phyloP scores from a whole-genome alignment of 768 basidiomycete genomes.

The Phanerodontia chrysosporium region DNA sequence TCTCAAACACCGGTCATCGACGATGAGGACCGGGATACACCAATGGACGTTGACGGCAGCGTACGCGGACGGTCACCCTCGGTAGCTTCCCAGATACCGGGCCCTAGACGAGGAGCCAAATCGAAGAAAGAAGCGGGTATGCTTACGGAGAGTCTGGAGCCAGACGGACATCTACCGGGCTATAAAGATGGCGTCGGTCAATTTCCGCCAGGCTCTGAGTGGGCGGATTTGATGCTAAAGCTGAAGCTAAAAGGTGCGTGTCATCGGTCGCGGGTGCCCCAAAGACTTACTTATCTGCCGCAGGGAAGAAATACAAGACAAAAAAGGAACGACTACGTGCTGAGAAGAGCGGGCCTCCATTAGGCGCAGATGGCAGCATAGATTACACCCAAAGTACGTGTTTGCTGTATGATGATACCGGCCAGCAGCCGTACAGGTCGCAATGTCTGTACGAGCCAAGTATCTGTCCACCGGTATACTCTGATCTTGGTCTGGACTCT shows the following conservation, averaged over 20 bases:
- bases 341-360: constrained; percentile 72
- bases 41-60: constrained; percentile 40
- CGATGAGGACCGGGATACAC: constrained; percentile 40
- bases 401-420: too few relatives aligned
- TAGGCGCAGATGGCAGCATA: constrained; percentile 70
- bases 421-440: too few relatives aligned
- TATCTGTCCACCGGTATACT: too few relatives aligned
- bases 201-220: constrained; percentile 67
- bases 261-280: neutral
- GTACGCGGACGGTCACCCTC: constrained; percentile 26
- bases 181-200: constrained; percentile 70
- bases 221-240: constrained; percentile 67
- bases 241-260: constrained; percentile 73
- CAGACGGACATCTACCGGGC: constrained; percentile 71
- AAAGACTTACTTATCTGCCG: neutral
- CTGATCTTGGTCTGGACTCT: neutral
- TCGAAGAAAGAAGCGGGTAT: constrained; percentile 41
- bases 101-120: constrained; percentile 13
- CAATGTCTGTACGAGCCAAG: too few relatives aligned
- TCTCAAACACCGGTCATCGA: constrained; percentile 19
- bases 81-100: constrained; percentile 16
- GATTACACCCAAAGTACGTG: constrained; percentile 66
- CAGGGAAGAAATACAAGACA: constrained; percentile 74
- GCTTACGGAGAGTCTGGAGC: constrained; percentile 50
- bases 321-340: constrained; percentile 79